Evolutionary conservation across 2,329 filamentous ascomycete genomes (phyloP).

Genomic region (Curvularia eragrostidis): DNA sequence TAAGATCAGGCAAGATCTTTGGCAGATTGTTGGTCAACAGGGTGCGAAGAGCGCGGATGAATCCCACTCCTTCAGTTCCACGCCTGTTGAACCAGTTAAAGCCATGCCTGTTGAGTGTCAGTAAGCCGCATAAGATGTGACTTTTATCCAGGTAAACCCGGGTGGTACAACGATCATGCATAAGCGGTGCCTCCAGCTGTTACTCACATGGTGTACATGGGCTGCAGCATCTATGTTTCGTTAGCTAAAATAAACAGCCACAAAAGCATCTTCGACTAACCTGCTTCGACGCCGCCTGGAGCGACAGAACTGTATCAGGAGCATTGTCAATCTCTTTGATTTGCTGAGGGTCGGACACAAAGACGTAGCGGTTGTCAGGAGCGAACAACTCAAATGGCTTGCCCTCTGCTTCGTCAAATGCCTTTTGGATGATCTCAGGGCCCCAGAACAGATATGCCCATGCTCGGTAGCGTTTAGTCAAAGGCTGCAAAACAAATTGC

Average conservation of each 20-base stretch:
- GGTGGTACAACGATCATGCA: not conserved
- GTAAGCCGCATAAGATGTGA: not conserved
- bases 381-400: slow-evolving; percentile 24
- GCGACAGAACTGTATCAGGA: slow-evolving; percentile 22
- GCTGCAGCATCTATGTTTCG: slow-evolving; percentile 18
- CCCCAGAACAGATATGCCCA: slow-evolving; percentile 25
- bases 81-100: slow-evolving; percentile 42
- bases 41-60: slow-evolving; percentile 29
- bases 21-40: slow-evolving; percentile 31
- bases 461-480: slow-evolving; percentile 17
- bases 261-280: slow-evolving; percentile 1
- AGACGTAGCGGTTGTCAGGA: slow-evolving; percentile 25
- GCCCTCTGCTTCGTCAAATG: slow-evolving; percentile 15
- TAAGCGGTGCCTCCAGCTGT: not conserved
- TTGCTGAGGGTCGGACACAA: slow-evolving; percentile 21
- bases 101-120: slow-evolving; percentile 32
- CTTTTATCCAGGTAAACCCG: not conserved
- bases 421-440: slow-evolving; percentile 22
- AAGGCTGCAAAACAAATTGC: slow-evolving; percentile 7
- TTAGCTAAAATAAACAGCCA: not conserved
- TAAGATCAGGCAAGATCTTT: slow-evolving; percentile 23
- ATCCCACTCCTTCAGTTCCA: slow-evolving; percentile 37
- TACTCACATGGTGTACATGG: slow-evolving; percentile 21
- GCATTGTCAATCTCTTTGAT: slow-evolving; percentile 28
- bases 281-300: slow-evolving; percentile 27